Base-by-base conservation (phyloP, 129 eudicot species). In the Logfia minima region DNA sequence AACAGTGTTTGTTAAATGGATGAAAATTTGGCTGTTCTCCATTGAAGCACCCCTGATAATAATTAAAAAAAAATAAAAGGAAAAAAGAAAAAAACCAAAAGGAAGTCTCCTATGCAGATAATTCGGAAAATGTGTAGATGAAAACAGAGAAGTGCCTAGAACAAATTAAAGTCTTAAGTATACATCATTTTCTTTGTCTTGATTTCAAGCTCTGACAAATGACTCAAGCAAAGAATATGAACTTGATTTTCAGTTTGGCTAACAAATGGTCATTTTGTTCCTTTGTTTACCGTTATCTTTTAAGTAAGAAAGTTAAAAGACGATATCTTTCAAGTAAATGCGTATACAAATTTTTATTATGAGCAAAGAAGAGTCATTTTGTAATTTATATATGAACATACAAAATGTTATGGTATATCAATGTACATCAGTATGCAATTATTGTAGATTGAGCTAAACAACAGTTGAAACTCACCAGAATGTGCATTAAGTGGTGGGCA, bases 341-440 rank as follows among this genome's bases (percentile, higher is more conserved):
- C 48, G 9, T 9, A 39, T 41, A 41, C 2, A 3, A 2, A 41
- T 2, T 39, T 39, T 41, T 9, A 41, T 2, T 41, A 41, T 41
- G 48, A 41, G 10, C 48, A 9, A 41, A 41, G 48, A 41, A 5
- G 73, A 68, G 31, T 19, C 28, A 22, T 68, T 68, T 18, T 72
- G 66, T 9, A 34, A 32, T 22, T 32, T 21, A 10, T 11, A 21
- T 35, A 56, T 10, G 32, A 35, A 73, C 67, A 73, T 73, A 32
- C 23, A 45, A 43, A 45, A 60, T 34, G 68, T 73, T 73, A 19
- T 58, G n/a, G 16, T 73, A 32, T 73, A 11, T 55, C 31, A 62
- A 41, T 75, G 32, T 18, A 43, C 71, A 75, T 24, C 45, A 10
- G 8, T 64, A 43, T 24, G 41, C 35, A 39, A 21, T 75, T 75